Conservation (phyloP, 208 protist species). For the Trypanosoma theileri region DNA sequence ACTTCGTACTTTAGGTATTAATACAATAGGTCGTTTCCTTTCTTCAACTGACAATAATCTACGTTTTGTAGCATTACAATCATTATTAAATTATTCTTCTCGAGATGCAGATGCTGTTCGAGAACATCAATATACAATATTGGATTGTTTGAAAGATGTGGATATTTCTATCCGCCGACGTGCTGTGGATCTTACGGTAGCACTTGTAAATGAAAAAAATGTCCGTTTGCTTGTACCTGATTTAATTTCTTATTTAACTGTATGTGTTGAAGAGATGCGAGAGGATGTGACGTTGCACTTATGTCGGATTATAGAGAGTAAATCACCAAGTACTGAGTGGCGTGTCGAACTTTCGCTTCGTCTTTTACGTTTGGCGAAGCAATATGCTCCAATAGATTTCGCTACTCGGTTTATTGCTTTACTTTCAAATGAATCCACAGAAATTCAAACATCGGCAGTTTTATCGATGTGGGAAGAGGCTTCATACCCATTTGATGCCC, state of each 20-base stretch:
- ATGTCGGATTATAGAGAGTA: slow-evolving; percentile 89
- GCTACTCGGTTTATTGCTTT: slow-evolving; percentile 87
- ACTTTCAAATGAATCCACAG: slow-evolving; percentile 75
- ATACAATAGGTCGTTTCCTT: slow-evolving; percentile 98
- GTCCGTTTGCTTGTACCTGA: slow-evolving; percentile 94
- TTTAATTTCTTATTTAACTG: slow-evolving; percentile 93
- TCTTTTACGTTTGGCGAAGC: slow-evolving; percentile 83
- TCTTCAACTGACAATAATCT: slow-evolving; percentile 98
- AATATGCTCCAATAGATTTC: slow-evolving; percentile 69
- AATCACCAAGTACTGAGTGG: slow-evolving; percentile 95
- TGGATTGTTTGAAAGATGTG: slow-evolving; percentile 96
- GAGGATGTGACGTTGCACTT: slow-evolving; percentile 93
- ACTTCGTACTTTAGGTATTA: slow-evolving; percentile 94
- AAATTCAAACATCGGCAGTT: slow-evolving; percentile 89
- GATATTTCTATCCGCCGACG: slow-evolving; percentile 97
- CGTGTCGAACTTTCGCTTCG: slow-evolving; percentile 95
- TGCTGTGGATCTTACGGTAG: slow-evolving; percentile 96
- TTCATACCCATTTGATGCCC: slow-evolving; percentile 68
- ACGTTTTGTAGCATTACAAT: slow-evolving; percentile 96
- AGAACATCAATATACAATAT: slow-evolving; percentile 92
- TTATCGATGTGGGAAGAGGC: slow-evolving; percentile 89
- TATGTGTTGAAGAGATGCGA: slow-evolving; percentile 93
- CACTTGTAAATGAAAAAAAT: slow-evolving; percentile 94
- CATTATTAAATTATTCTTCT: slow-evolving; percentile 89
- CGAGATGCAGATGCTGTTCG: slow-evolving; percentile 89